A percentile compares a stretch with the other conserved stretches of the same genome.
These are phyloP conservation scores for Russula griseocarnosa DNA, from an alignment of 768 basidiomycete genomes.

Conservation along the genomic window DNA sequence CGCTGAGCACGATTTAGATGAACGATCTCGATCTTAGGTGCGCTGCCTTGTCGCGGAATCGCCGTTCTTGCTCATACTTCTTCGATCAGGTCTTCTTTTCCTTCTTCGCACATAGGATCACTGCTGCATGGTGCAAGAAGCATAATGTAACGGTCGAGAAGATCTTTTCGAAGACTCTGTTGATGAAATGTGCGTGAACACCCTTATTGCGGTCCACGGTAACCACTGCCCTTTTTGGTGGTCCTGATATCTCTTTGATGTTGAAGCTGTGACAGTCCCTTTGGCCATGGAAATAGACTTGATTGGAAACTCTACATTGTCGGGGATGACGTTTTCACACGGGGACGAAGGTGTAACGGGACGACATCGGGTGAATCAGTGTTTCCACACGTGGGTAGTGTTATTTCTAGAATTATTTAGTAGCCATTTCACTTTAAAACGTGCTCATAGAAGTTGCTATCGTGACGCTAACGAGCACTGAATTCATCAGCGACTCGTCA, in stretches of 20 bases:
- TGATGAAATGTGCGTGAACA: constrained; percentile 71
- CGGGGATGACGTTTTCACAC: not conserved
- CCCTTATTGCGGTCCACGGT: not conserved
- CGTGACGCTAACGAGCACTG: not conserved
- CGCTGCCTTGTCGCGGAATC: not conserved
- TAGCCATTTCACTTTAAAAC: constrained; percentile 7
- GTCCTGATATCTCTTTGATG: not conserved
- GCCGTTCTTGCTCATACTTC: not conserved
- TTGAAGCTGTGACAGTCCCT: constrained; percentile 51
- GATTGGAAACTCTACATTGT: constrained; percentile 73
- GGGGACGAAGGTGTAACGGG: not conserved
- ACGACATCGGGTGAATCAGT: constrained; percentile 2
- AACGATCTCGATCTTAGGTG: constrained; percentile 92
- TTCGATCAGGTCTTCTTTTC: not conserved
- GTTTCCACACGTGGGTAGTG: constrained; percentile 9
- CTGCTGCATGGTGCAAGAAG: constrained; percentile 90
- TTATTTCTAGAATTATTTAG: constrained; percentile 23
- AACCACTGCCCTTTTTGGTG: not conserved
- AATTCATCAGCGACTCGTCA: not conserved
- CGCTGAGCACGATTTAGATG: constrained; percentile 94
- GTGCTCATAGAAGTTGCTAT: constrained; percentile 8
- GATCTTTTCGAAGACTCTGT: constrained; percentile 82
- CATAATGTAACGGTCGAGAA: constrained; percentile 91
- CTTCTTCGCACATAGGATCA: constrained; percentile 39
- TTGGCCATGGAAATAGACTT: constrained; percentile 77